These are phyloP conservation scores for Suhomyces sp. DNA, from an alignment of 805 yeast species.

Conservation along the genomic window DNA sequence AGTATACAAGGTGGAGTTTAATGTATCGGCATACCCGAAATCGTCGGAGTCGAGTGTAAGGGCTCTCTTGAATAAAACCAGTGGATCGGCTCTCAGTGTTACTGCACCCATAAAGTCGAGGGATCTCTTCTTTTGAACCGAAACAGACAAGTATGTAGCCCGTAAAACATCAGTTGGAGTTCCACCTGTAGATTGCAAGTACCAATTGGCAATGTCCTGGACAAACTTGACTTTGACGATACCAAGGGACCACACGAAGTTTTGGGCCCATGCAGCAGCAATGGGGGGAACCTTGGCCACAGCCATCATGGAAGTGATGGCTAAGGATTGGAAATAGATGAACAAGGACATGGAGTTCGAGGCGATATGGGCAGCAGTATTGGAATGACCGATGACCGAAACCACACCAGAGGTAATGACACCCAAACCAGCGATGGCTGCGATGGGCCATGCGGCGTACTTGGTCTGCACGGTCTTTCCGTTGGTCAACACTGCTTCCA, in stretches of 20 bases:
- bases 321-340: constrained; percentile 90
- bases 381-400: constrained; percentile 83
- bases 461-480: constrained; percentile 93
- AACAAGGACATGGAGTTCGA: constrained; percentile 91
- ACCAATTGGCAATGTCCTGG: constrained; percentile 88
- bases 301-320: constrained; percentile 93
- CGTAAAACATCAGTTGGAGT: constrained; percentile 70
- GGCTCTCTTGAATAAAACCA: background rate
- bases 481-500: constrained; percentile 79
- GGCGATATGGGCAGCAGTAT: constrained; percentile 96
- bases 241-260: constrained; percentile 96
- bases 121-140: constrained; percentile 66
- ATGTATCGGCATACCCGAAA: constrained; percentile 41
- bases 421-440: constrained; percentile 86
- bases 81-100: background rate
- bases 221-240: constrained; percentile 73
- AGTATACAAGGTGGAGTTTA: constrained; percentile 57
- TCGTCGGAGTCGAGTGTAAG: constrained; percentile 44
- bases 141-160: constrained; percentile 69
- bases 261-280: constrained; percentile 97
- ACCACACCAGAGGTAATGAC: constrained; percentile 83
- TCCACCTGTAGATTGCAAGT: constrained; percentile 94
- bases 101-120: constrained; percentile 15
- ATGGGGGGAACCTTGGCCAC: constrained; percentile 91
- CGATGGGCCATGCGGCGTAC: constrained; percentile 76